Base-by-base conservation (phyloP, 371 early-diverging fungal genomes). In the Mortierella sp. region DNA sequence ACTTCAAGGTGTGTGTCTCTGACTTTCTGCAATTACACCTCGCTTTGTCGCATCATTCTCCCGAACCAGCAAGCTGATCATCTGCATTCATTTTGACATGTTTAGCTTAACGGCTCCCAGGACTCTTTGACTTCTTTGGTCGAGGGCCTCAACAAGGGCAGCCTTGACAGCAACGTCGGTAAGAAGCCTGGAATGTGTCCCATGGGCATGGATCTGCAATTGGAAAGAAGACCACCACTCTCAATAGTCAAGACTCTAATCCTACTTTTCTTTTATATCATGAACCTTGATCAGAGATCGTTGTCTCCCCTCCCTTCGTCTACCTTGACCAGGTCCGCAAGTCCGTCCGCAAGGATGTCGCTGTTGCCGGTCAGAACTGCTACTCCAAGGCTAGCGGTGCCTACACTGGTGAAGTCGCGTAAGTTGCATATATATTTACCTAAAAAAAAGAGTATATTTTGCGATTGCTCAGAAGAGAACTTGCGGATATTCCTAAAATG, bases 391-490 rank as follows among this genome's bases (percentile, higher is more conserved):
- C 90, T 68, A 93, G 91, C 83, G 99, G 99, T 68, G 98, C 99
- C 62, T 99, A 90, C 92, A 99, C 99, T 65, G 99, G 99, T 73
- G 99, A 99, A 87, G 91, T 97, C 88, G 94, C 92, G 95, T 93
- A 86, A 60, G 77, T 83, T 30, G 9, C 54, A 54, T 51, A 51
- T 18, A 14, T 49, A 49, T 49, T 22, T 20, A 35, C 22, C 55
- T 35, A 52, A 54, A 40, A 54, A 54, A 54, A 39, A 37, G 24
- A 32, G 3, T 26, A 26, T 54, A 0, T 54, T 43, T 57, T 52
- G 8, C 52, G 28, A 39, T 45, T 43, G 49, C 51, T 64, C 39
- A 39, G 3, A 24, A 3, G 54, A 14, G 14, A 52, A 52, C 22
- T 52, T 30, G 35, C 51, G 30, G 64, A 16, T n/a, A 28, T 14